Base-by-base conservation (phyloP, 768 basidiomycete genomes). In the Inosperma sp. region DNA sequence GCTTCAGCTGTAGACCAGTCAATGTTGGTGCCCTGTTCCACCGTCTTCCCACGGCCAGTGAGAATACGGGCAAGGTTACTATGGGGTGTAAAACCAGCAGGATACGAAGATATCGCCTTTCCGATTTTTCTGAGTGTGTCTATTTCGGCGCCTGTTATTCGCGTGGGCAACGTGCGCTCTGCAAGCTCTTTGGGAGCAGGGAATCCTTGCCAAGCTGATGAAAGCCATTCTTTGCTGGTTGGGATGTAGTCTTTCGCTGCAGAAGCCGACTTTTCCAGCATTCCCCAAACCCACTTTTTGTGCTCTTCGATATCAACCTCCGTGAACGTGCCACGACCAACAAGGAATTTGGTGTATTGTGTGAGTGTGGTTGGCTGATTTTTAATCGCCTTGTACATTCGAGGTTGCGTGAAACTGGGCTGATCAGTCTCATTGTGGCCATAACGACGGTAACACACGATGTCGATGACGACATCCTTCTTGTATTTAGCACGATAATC, bases 391-490 rank as follows among this genome's bases (percentile, higher is more conserved):
- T 92, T 80, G 77, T 99, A 99, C 96, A 98, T 99, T 56, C 90
- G 80, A 6, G 96, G 96, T 68, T 99, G 96, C 8, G 96, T 98
- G 76, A 99, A 99, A 68, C 83, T 88, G 21, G 96, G 96, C 68
- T 99, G 96, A 65, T 99, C 96, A 8, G 93, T 97, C 71, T 99
- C 96, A 68, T 99, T 99, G 73, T 99, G 96, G n/a, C 96, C 96
- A 65, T 98, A 84, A 48, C 93, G 92, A 56, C 96, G 89, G 75
- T 97, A 99, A 73, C 96, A 99, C 51, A 99, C 94, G 51, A 99
- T 92, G 69, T 99, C 95, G 54, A 99, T 73, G 62, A 99, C 95
- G 56, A 99, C 95, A 66, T 99, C 96, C 75, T 90, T 94, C 80
- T 95, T 96, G 80, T 85, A 99, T 72, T 93, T 95, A 58, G 95